Conservation (phyloP, 352 stramenopile genomes). For the Globisporangium uncinulatum region DNA sequence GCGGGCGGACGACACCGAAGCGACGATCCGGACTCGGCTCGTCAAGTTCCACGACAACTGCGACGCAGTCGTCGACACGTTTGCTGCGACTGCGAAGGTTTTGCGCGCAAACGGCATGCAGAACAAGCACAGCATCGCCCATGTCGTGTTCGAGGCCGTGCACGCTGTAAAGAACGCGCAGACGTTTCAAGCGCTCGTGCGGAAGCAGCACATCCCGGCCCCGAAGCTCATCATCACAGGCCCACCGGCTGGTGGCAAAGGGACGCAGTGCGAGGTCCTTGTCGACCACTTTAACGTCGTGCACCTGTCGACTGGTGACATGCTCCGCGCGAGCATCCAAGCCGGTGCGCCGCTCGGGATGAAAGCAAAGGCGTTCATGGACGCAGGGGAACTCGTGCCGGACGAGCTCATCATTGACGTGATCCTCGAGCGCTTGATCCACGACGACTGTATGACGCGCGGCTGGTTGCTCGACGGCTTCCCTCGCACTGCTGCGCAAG, state of each 20-base stretch:
- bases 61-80: constrained; percentile 39
- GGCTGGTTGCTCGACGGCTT: constrained; percentile 95
- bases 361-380: constrained; percentile 90
- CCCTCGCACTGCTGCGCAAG: constrained; percentile 85
- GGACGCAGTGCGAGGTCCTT: constrained; percentile 92
- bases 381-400: constrained; percentile 85
- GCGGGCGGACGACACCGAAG: constrained; percentile 90
- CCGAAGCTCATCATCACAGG: constrained; percentile 84
- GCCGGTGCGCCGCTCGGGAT: constrained; percentile 46
- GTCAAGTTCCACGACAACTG: constrained; percentile 83
- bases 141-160: constrained; percentile 27
- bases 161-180: constrained; percentile 35
- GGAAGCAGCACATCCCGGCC: constrained; percentile 8
- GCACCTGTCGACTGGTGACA: constrained; percentile 91
- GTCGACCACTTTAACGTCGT: constrained; percentile 85
- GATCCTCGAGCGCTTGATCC: constrained; percentile 66
- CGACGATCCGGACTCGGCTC: constrained; percentile 87
- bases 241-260: constrained; percentile 90
- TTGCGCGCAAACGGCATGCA: constrained; percentile 44
- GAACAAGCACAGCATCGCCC: constrained; percentile 32
- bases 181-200: constrained; percentile 31
- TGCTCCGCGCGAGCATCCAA: constrained; percentile 85
- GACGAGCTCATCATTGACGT: constrained; percentile 91
- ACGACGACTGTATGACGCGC: constrained; percentile 73
- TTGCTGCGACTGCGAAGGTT: constrained; percentile 23